Evolutionary conservation across 75 land plant genomes (phyloP).

Genomic region (Pseudotsuga menziesii): DNA sequence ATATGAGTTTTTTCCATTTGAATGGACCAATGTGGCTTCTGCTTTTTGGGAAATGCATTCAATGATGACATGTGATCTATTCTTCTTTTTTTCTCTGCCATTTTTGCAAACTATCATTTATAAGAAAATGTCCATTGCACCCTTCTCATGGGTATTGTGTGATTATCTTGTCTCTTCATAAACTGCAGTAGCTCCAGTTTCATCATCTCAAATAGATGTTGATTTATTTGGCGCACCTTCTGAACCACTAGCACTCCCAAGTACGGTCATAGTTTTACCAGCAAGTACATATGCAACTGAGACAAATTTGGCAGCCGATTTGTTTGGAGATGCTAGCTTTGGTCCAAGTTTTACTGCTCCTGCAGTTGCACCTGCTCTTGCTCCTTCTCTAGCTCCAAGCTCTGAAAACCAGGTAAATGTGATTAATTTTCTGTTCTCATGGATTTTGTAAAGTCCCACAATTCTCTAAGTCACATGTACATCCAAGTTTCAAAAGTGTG

Average conservation of each 20-base stretch:
- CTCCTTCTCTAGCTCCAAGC: neutral
- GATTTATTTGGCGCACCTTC: slow-evolving; percentile 56
- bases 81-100: too few species aligned
- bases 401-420: neutral
- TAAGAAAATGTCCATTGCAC: too few species aligned
- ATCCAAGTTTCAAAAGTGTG: neutral
- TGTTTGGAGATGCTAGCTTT: slow-evolving; percentile 24
- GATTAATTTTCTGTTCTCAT: neutral
- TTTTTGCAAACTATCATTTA: too few species aligned
- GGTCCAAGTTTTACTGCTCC: slow-evolving; percentile 13
- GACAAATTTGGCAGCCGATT: slow-evolving; percentile 25
- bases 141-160: too few species aligned
- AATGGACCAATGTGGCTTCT: too few species aligned
- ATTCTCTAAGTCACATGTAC: too few species aligned
- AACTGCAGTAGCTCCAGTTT: slow-evolving; percentile 17
- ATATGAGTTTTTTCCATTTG: too few species aligned
- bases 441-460: neutral
- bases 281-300: slow-evolving; percentile 7
- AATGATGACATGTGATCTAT: too few species aligned
- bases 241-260: slow-evolving; percentile 20
- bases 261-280: slow-evolving; percentile 37
- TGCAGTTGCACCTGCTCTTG: slow-evolving; percentile 16
- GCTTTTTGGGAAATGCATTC: too few species aligned
- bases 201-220: slow-evolving; percentile 26
- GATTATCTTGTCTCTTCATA: too few species aligned